phyloP scores from a whole-genome alignment of 441 rosid genomes.

The Theobroma grandiflorum region DNA sequence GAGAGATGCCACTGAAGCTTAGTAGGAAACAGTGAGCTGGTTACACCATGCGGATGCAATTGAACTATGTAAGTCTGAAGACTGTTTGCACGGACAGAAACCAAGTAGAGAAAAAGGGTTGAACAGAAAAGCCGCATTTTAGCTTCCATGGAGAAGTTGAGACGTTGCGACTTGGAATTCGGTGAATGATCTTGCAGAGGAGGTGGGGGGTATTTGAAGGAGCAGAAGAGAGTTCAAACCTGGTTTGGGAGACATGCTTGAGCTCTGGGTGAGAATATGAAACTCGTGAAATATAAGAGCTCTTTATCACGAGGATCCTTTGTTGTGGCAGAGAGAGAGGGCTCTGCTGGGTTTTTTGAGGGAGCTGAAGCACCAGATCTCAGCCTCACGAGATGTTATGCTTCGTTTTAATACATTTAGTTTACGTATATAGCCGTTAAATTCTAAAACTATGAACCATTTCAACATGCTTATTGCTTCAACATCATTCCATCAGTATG shows the following conservation, averaged over 20 bases:
- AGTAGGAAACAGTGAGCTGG: slow-evolving; percentile 49
- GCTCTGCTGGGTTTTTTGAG: slow-evolving; percentile 29
- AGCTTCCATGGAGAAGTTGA: slow-evolving; percentile 48
- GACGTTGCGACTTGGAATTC: slow-evolving; percentile 19
- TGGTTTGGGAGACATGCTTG: slow-evolving; percentile 33
- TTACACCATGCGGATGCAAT: slow-evolving; percentile 69
- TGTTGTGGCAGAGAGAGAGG: slow-evolving; percentile 46
- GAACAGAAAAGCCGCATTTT: slow-evolving; percentile 38
- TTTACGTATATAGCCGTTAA: slow-evolving; percentile 19
- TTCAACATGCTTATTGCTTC: background rate
- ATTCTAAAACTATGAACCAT: slow-evolving; percentile 31
- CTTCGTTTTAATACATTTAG: slow-evolving; percentile 46
- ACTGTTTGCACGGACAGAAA: slow-evolving; percentile 41
- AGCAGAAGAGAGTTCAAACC: slow-evolving; percentile 51
- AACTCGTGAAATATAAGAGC: slow-evolving; percentile 91
- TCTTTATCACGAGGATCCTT: slow-evolving; percentile 93
- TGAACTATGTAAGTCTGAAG: slow-evolving; percentile 83
- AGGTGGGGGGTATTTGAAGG: slow-evolving; percentile 66
- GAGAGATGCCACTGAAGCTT: slow-evolving; percentile 87
- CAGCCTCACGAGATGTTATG: slow-evolving; percentile 71
- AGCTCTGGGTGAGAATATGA: slow-evolving; percentile 57
- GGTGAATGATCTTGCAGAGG: slow-evolving; percentile 49
- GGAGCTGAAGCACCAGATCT: slow-evolving; percentile 29
- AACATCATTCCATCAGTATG: background rate
- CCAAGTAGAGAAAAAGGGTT: slow-evolving; percentile 38